A percentile compares a stretch with the other conserved stretches of the same genome.
Conservation (phyloP, 2,329 filamentous ascomycete species). For the Penicillium expansum region DNA sequence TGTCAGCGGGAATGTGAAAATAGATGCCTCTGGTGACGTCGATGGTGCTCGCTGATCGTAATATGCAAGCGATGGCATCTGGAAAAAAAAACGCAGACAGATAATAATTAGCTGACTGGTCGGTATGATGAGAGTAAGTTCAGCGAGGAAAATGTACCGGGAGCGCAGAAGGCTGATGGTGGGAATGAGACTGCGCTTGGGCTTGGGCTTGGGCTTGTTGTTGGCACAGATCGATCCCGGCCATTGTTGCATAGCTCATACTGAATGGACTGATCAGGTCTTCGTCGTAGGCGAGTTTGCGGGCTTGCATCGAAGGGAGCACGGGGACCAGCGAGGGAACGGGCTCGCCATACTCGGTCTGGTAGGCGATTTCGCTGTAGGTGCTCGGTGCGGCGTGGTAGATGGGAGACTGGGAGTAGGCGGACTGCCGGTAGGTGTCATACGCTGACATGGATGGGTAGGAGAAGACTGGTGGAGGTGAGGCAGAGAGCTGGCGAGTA, state of each 20-base stretch:
- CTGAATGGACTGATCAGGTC: slow-evolving; percentile 58
- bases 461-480: slow-evolving; percentile 56
- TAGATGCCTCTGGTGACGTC: slow-evolving; percentile 41
- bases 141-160: slow-evolving; percentile 45
- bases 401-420: slow-evolving; percentile 35
- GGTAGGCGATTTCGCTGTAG: slow-evolving; percentile 37
- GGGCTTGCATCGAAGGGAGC: slow-evolving; percentile 51
- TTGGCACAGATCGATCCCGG: slow-evolving; percentile 52
- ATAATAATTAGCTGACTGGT: slow-evolving; percentile 31
- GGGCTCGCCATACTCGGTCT: slow-evolving; percentile 41
- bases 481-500: slow-evolving; percentile 58
- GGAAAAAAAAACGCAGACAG: slow-evolving; percentile 12
- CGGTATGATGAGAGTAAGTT: slow-evolving; percentile 24
- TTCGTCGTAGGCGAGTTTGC: slow-evolving; percentile 52
- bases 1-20: slow-evolving; percentile 42
- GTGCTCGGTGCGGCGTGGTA: slow-evolving; percentile 34
- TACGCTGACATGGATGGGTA: slow-evolving; percentile 50
- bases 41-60: slow-evolving; percentile 41
- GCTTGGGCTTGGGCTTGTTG: slow-evolving; percentile 26
- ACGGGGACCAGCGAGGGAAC: slow-evolving; percentile 47
- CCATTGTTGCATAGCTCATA: slow-evolving; percentile 60
- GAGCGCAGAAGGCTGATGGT: slow-evolving; percentile 30
- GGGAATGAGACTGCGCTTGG: slow-evolving; percentile 34
- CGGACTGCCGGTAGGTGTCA: slow-evolving; percentile 42
- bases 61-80: slow-evolving; percentile 29